phyloP scores from a whole-genome alignment of 306 rosid genomes.

The Gastrolobium villosum region DNA sequence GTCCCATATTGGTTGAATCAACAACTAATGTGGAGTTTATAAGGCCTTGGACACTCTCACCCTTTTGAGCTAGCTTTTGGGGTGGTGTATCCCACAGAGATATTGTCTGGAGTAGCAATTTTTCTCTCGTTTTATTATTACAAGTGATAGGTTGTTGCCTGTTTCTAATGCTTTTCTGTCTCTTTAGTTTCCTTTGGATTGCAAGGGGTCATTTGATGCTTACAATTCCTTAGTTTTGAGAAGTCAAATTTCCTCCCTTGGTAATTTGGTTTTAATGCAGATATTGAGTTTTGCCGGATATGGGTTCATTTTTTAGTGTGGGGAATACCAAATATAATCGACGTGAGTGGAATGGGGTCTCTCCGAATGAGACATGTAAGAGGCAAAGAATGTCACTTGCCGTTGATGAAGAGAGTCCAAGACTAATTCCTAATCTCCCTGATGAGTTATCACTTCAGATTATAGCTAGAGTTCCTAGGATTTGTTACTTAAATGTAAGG shows the following conservation, averaged over 20 bases:
- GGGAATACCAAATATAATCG: slow-evolving; percentile 50
- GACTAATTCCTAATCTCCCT: slow-evolving; percentile 86
- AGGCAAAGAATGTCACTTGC: slow-evolving; percentile 73
- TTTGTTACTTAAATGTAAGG: slow-evolving; percentile 66
- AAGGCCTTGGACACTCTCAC: too few species aligned
- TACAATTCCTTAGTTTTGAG: not conserved
- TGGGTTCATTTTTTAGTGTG: slow-evolving; percentile 83
- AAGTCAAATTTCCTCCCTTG: slow-evolving; percentile 28
- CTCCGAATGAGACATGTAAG: slow-evolving; percentile 67
- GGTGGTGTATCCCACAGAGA: too few species aligned
- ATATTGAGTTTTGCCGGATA: slow-evolving; percentile 52
- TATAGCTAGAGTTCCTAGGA: slow-evolving; percentile 89
- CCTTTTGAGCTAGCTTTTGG: too few species aligned
- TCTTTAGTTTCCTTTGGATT: slow-evolving; percentile 15
- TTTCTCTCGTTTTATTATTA: slow-evolving; percentile 7
- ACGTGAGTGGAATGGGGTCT: slow-evolving; percentile 52
- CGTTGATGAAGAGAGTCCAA: slow-evolving; percentile 68
- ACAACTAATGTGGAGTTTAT: too few species aligned
- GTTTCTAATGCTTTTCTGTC: slow-evolving; percentile 25
- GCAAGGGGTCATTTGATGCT: slow-evolving; percentile 36
- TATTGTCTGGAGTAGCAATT: slow-evolving; percentile 29
- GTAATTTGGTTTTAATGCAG: slow-evolving; percentile 42
- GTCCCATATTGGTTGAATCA: too few species aligned
- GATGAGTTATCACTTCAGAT: slow-evolving; percentile 94
- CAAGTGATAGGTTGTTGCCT: not conserved